These are phyloP conservation scores for Didymella pomorum DNA, from an alignment of 2,329 filamentous ascomycete species.

Conservation along the genomic window DNA sequence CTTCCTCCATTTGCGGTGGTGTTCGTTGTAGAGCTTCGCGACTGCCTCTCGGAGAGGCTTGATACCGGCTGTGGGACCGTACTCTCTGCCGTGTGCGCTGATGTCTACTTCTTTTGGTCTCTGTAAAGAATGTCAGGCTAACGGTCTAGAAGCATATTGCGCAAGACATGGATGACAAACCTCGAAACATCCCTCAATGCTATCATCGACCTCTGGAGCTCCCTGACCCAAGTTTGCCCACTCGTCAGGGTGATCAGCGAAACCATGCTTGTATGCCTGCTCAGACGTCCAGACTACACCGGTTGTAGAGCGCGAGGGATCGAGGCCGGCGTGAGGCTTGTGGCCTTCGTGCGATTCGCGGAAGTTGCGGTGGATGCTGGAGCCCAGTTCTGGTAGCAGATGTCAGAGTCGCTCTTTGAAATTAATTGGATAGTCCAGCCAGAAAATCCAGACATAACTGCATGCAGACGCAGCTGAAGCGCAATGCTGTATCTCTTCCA, in stretches of 20 bases:
- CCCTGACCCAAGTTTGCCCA: constrained; percentile 97
- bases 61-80: constrained; percentile 92
- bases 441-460: no score
- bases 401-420: constrained; percentile 1
- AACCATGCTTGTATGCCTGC: constrained; percentile 88
- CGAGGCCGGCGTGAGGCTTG: constrained; percentile 87
- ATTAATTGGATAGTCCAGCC: no score
- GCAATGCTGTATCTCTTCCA: no score
- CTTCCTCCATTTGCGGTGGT: constrained; percentile 85
- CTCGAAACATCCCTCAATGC: constrained; percentile 71
- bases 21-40: constrained; percentile 89
- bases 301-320: constrained; percentile 85
- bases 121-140: no score
- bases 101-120: constrained; percentile 80
- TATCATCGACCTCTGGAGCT: constrained; percentile 91
- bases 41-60: constrained; percentile 88
- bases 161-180: no score
- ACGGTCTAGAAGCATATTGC: background rate
- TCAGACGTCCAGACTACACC: constrained; percentile 95
- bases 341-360: constrained; percentile 90
- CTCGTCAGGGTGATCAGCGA: constrained; percentile 74
- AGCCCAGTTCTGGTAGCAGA: constrained; percentile 12
- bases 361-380: constrained; percentile 73
- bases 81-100: constrained; percentile 81
- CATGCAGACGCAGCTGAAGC: no score